Conservation (phyloP, 352 stramenopile species). For the Phytophthora hybrid region DNA sequence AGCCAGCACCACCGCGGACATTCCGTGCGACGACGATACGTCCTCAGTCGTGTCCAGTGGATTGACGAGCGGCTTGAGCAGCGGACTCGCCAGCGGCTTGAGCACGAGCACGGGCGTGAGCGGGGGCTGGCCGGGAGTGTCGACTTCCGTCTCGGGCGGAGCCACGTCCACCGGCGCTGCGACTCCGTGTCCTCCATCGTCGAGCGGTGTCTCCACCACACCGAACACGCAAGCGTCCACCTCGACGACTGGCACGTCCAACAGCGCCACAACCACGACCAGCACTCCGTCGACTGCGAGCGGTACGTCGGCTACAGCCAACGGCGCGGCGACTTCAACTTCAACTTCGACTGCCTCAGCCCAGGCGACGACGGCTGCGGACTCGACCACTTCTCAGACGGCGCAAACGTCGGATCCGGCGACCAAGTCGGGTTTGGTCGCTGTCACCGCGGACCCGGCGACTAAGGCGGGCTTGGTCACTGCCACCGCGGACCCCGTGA, state of each 20-base stretch:
- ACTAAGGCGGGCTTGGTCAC: slow-evolving; percentile 14
- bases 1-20: slow-evolving; percentile 10
- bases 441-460: neutral
- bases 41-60: slow-evolving; percentile 15
- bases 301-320: slow-evolving; percentile 14
- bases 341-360: slow-evolving; percentile 16
- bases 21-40: slow-evolving; percentile 24
- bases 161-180: neutral
- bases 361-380: slow-evolving; percentile 9
- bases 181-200: neutral
- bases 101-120: slow-evolving; percentile 5
- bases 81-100: slow-evolving; percentile 8
- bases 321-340: slow-evolving; percentile 2
- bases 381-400: neutral
- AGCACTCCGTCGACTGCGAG: slow-evolving; percentile 1
- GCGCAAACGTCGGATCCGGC: slow-evolving; percentile 15
- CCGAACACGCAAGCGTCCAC: slow-evolving; percentile 12
- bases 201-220: slow-evolving; percentile 10
- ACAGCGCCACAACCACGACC: neutral
- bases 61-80: slow-evolving; percentile 5
- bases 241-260: slow-evolving; percentile 4
- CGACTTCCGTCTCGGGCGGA: slow-evolving; percentile 3
- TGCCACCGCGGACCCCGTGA: slow-evolving; percentile 9
- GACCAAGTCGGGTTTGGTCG: slow-evolving; percentile 4
- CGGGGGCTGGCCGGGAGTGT: slow-evolving; percentile 6